Evolutionary conservation across 257 asterid genomes (phyloP).

Genomic region (Gentiana straminea): DNA sequence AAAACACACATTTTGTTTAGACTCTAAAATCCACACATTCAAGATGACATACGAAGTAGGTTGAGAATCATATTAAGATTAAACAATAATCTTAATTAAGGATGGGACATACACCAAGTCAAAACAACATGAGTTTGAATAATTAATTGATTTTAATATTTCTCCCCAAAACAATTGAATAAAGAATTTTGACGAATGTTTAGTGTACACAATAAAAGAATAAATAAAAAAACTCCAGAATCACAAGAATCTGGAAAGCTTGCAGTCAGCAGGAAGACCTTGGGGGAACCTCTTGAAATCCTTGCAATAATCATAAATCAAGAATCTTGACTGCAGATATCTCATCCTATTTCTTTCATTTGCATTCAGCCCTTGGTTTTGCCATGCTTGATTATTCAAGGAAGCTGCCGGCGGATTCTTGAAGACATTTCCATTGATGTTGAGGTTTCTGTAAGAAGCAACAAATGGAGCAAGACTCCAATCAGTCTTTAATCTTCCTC

Average conservation of each 20-base stretch:
- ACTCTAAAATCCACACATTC: too few species aligned
- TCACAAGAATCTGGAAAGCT: slow-evolving; percentile 1
- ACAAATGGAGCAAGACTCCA: slow-evolving; percentile 55
- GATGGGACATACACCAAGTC: too few species aligned
- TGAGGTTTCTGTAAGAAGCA: slow-evolving; percentile 26
- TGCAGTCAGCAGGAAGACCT: slow-evolving; percentile 17
- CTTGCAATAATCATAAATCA: slow-evolving; percentile 13
- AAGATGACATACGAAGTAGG: too few species aligned
- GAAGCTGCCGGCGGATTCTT: not conserved
- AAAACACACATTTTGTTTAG: too few species aligned
- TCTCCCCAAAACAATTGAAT: too few species aligned
- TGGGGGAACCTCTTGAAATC: slow-evolving; percentile 8
- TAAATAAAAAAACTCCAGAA: too few species aligned
- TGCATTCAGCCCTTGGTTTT: slow-evolving; percentile 34
- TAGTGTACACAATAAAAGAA: too few species aligned
- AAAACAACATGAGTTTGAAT: too few species aligned
- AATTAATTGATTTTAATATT: too few species aligned
- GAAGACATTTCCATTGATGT: slow-evolving; percentile 15
- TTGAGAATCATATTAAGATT: too few species aligned
- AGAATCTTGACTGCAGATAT: slow-evolving; percentile 8
- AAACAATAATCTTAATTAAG: too few species aligned
- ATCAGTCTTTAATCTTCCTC: slow-evolving; percentile 51
- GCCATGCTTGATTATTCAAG: slow-evolving; percentile 23
- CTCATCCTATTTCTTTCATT: slow-evolving; percentile 18
- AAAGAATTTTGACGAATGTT: too few species aligned